A percentile compares a stretch with the other conserved stretches of the same genome.
phyloP scores from a whole-genome alignment of 768 basidiomycete species.

The Cystofilobasidium bisporidii region DNA sequence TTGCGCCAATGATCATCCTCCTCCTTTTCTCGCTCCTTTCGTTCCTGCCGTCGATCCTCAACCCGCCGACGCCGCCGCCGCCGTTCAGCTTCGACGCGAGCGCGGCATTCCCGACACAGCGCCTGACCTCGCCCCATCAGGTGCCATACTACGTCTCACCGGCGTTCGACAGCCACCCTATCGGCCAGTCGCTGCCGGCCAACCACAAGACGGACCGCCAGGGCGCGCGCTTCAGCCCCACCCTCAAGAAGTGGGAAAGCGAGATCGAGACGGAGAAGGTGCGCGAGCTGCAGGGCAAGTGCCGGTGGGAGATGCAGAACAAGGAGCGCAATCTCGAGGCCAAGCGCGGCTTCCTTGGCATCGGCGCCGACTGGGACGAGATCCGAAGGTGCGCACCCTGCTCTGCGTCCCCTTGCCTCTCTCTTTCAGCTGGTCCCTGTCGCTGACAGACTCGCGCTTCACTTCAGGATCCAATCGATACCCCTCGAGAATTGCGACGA shows the following conservation, averaged over 20 bases:
- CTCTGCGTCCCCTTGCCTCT: not conserved
- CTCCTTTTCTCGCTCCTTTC: constrained; percentile 76
- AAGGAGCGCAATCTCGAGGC: constrained; percentile 63
- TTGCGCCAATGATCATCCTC: constrained; percentile 73
- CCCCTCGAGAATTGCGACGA: constrained; percentile 70
- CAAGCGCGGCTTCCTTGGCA: constrained; percentile 77
- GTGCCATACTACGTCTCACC: constrained; percentile 77
- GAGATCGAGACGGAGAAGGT: constrained; percentile 67
- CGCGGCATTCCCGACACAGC: constrained; percentile 39
- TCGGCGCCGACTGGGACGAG: constrained; percentile 87
- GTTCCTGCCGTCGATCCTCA: constrained; percentile 65
- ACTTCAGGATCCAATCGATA: constrained; percentile 42
- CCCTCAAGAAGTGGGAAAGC: constrained; percentile 60
- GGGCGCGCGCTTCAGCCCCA: constrained; percentile 36
- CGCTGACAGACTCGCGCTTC: not conserved
- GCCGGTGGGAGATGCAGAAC: constrained; percentile 58
- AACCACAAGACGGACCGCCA: constrained; percentile 31
- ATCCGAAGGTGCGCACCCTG: constrained; percentile 44
- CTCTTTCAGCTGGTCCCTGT: not conserved
- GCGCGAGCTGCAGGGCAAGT: constrained; percentile 57
- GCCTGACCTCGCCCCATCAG: constrained; percentile 59
- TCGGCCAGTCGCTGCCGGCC: constrained; percentile 45
- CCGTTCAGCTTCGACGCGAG: constrained; percentile 58
- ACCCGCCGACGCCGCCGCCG: constrained; percentile 51
- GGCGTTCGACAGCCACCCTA: constrained; percentile 69